These are phyloP conservation scores for Monilinia aucupariae DNA, from an alignment of 2,329 filamentous ascomycete species.

Conservation along the genomic window DNA sequence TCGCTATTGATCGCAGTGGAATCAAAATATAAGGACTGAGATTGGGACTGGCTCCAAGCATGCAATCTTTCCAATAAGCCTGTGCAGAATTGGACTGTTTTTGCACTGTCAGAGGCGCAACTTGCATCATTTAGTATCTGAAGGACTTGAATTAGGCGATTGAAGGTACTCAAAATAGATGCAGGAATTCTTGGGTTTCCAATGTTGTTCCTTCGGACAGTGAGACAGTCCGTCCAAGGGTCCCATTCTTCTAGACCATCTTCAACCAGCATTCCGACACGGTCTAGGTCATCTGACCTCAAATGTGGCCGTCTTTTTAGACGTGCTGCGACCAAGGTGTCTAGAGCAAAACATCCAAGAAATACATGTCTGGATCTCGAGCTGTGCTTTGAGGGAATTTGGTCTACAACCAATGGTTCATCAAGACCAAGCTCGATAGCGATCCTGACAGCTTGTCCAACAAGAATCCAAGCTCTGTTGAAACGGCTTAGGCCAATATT, in stretches of 20 bases:
- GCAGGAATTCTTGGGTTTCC: constrained; percentile 31
- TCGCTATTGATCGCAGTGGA: constrained; percentile 22
- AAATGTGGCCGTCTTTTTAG: constrained; percentile 48
- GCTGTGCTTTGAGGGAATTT: constrained; percentile 26
- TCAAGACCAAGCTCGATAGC: constrained; percentile 41
- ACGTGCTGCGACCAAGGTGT: constrained; percentile 51
- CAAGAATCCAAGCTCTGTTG: constrained; percentile 56
- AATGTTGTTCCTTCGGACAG: constrained; percentile 33
- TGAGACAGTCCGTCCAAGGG: constrained; percentile 55
- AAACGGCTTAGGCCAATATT: constrained; percentile 55
- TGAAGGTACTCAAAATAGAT: constrained; percentile 35
- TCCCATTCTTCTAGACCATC: constrained; percentile 71
- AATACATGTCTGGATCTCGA: constrained; percentile 40
- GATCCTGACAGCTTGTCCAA: constrained; percentile 58
- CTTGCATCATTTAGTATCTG: constrained; percentile 31
- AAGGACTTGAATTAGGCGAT: constrained; percentile 34
- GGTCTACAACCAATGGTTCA: constrained; percentile 29
- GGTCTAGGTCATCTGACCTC: constrained; percentile 42
- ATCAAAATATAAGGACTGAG: constrained; percentile 27
- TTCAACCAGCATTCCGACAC: constrained; percentile 49
- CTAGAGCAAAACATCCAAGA: constrained; percentile 57
- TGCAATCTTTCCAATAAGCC: constrained; percentile 28
- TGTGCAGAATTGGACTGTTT: constrained; percentile 23
- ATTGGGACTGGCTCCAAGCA: constrained; percentile 28
- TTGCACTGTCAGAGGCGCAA: constrained; percentile 20